phyloP scores from a whole-genome alignment of 805 yeast species.

The Candida chauliodis region DNA sequence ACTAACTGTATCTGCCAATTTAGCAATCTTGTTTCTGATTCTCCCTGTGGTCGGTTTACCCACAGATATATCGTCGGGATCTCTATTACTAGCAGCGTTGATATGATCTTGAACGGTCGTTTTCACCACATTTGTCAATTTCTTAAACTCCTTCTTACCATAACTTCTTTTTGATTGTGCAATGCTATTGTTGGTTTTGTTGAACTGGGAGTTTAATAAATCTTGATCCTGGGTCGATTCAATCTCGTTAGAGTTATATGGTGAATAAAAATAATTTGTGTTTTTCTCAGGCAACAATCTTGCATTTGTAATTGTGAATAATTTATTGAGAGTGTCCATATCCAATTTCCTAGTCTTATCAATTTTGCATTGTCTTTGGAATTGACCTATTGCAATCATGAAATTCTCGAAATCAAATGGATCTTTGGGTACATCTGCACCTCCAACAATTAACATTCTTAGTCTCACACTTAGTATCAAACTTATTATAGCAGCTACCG shows the following conservation, averaged over 20 bases:
- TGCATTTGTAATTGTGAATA: slow-evolving; percentile 34
- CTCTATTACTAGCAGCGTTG: slow-evolving; percentile 17
- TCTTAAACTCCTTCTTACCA: slow-evolving; percentile 40
- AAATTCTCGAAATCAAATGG: slow-evolving; percentile 76
- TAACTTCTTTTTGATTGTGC: slow-evolving; percentile 17
- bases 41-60: slow-evolving; percentile 22
- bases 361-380: slow-evolving; percentile 68
- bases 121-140: slow-evolving; percentile 64
- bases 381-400: slow-evolving; percentile 62
- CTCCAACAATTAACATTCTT: slow-evolving; percentile 41
- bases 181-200: background rate
- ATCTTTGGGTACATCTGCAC: slow-evolving; percentile 68
- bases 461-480: slow-evolving; percentile 68
- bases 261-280: slow-evolving; percentile 11
- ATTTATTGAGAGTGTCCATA: slow-evolving; percentile 44
- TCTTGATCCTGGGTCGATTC: slow-evolving; percentile 2
- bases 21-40: slow-evolving; percentile 31
- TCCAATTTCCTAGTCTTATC: slow-evolving; percentile 54
- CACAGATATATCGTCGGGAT: slow-evolving; percentile 13
- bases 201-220: slow-evolving; percentile 6
- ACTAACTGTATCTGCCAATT: slow-evolving; percentile 29
- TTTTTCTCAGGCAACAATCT: slow-evolving; percentile 24
- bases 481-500: slow-evolving; percentile 80
- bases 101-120: slow-evolving; percentile 65
- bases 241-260: slow-evolving; percentile 4